Evolutionary conservation across 331 rosid genomes (phyloP), one percentile per base, ranked within the genome.

Genomic region (Cydonia oblonga): DNA sequence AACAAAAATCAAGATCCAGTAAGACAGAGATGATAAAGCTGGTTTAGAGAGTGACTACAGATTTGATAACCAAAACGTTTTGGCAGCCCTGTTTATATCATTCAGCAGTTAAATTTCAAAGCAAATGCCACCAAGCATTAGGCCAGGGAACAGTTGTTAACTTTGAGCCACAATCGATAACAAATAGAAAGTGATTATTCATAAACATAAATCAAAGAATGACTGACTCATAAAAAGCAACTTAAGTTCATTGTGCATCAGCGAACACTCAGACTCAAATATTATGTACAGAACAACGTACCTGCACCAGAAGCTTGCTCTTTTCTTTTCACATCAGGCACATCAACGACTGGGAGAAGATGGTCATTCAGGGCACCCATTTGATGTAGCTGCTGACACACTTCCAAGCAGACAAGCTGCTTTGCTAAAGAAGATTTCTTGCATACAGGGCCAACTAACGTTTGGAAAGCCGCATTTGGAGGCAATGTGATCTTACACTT

Each of bases 331-430:
- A 29, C 68, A 66, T 57, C 68, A 7, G 44, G 67, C 64, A 80
- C 80, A 69, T 49, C 83, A 32, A 49, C 16, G 40, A 65, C 70
- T 6, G 96, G 97, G 73, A 80, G 88, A 75, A 91, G 92, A 89
- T 85, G 92, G 64, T 89, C 96, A 83, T 89, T 80, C 74, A 93
- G 82, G 79, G 90, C 90, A 12, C 97, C 93, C 83, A 82, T 80
- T 72, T 89, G 84, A 86, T 91, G 98, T 70, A 93, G 83, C 86
- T 84, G 81, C 82, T 91, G 87, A 84, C 97, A 93, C 63, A 96
- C 97, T 84, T 93, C 98, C 69, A 93, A 84, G 84, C 97, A 90
- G 46, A 77, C 98, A 67, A 87, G 95, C 83, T 80, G 88, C 84
- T 79, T 93, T 33, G 98, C 87, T 70, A 82, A 70, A 71, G 84